phyloP scores from a whole-genome alignment of 1,139 yeast species.

The Arxiozyma heterogenica region DNA sequence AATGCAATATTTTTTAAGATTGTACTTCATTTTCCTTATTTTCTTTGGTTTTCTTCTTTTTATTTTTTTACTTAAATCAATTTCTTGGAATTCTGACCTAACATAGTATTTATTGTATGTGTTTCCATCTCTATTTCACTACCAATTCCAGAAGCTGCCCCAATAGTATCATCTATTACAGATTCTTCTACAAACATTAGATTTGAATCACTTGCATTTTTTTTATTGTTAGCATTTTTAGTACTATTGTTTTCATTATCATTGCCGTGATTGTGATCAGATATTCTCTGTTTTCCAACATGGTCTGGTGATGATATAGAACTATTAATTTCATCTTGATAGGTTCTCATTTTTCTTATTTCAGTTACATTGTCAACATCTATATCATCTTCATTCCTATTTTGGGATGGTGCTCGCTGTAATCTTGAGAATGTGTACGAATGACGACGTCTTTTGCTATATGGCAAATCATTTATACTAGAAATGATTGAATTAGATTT shows the following conservation, averaged over 20 bases:
- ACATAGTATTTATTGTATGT: not conserved
- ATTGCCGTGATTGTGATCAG: not conserved
- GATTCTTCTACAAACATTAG: not conserved
- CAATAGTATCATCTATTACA: not conserved
- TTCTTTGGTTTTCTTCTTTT: no score
- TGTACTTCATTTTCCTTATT: no score
- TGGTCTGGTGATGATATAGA: not conserved
- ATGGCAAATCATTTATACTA: not conserved
- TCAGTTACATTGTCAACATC: not conserved
- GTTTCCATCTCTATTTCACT: not conserved
- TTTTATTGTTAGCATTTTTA: not conserved
- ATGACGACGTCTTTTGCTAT: not conserved
- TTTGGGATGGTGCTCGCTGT: not conserved
- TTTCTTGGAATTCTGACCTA: not conserved
- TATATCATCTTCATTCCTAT: not conserved
- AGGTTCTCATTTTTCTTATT: not conserved
- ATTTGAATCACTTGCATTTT: not conserved
- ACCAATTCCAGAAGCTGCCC: not conserved
- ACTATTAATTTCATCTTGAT: not conserved
- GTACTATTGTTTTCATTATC: not conserved
- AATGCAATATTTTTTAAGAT: no score
- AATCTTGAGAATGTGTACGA: not conserved
- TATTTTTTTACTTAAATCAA: not conserved
- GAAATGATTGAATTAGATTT: conserved; percentile 1
- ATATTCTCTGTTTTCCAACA: not conserved